A percentile compares a stretch with the other conserved stretches of the same genome.
Conservation (phyloP, 202 grass and related monocot genomes). For the Carex arenaria region DNA sequence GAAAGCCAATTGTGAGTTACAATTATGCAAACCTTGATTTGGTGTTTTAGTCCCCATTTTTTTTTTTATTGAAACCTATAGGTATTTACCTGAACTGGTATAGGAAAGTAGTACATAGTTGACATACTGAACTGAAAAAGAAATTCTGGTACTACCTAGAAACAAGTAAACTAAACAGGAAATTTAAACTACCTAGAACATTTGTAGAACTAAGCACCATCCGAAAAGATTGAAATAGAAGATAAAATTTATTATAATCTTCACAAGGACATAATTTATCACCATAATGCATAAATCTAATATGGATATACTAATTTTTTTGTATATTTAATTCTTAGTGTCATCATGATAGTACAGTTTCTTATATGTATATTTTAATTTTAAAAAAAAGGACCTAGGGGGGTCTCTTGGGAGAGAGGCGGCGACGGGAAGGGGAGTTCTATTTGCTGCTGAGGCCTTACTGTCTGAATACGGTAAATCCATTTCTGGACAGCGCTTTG, state of each 20-base stretch:
- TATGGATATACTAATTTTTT: not conserved
- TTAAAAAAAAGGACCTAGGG: constrained; percentile 63
- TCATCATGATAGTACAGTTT: constrained; percentile 1
- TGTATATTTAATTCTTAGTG: constrained; percentile 10
- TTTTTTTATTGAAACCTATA: not conserved
- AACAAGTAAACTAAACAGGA: no score
- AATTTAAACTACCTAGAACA: not conserved
- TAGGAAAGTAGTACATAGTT: no score
- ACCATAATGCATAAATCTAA: not conserved
- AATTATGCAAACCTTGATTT: not conserved
- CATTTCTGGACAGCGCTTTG: constrained; percentile 64
- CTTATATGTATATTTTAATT: constrained; percentile 4
- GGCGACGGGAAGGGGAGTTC: constrained; percentile 81
- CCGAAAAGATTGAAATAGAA: not conserved
- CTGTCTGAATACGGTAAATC: constrained; percentile 80
- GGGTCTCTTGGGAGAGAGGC: constrained; percentile 91
- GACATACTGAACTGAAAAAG: no score
- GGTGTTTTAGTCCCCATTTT: constrained; percentile 1
- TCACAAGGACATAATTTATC: not conserved
- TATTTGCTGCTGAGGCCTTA: constrained; percentile 76
- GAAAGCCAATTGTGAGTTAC: constrained; percentile 89
- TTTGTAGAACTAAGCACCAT: not conserved
- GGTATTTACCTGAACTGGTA: no score
- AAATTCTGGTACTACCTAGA: no score
- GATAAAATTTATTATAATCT: not conserved